Percentiles rank a stretch among this genome's conserved stretches.
Evolutionary conservation across 179 eudicot genomes (phyloP).

Genomic region (Nepenthes alata): DNA sequence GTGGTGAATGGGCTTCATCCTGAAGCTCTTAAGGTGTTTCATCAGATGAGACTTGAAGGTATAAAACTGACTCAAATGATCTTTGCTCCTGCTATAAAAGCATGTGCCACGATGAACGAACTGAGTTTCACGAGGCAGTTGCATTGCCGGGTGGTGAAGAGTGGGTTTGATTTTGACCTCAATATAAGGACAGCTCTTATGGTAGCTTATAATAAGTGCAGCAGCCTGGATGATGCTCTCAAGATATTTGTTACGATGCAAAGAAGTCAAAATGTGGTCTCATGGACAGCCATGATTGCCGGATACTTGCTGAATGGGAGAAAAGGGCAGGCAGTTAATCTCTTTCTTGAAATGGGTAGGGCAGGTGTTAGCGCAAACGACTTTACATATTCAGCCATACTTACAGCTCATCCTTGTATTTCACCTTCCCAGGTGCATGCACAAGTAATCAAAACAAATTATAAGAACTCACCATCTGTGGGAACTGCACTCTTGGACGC

Average conservation of each 20-base stretch:
- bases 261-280: constrained; percentile 28
- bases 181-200: constrained; percentile 36
- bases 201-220: constrained; percentile 35
- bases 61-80: constrained; percentile 18
- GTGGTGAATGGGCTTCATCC: constrained; percentile 26
- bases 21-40: constrained; percentile 31
- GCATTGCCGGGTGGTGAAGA: constrained; percentile 27
- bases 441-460: constrained; percentile 21
- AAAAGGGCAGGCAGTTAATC: constrained; percentile 24
- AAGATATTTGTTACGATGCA: constrained; percentile 27
- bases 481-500: constrained; percentile 39
- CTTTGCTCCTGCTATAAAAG: constrained; percentile 27
- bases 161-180: constrained; percentile 24
- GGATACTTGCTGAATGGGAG: constrained; percentile 32
- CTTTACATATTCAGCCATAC: constrained; percentile 33
- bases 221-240: constrained; percentile 27
- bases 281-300: constrained; percentile 45
- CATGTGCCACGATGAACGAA: constrained; percentile 27
- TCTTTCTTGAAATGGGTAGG: constrained; percentile 30
- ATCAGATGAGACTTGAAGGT: constrained; percentile 16
- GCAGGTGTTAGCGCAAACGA: constrained; percentile 27
- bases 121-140: constrained; percentile 24
- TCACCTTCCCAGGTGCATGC: constrained; percentile 32
- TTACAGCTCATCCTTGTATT: constrained; percentile 23
- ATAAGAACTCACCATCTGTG: constrained; percentile 23